These are phyloP conservation scores for Exidia glandulosa DNA, from an alignment of 768 basidiomycete genomes.

Conservation along the genomic window DNA sequence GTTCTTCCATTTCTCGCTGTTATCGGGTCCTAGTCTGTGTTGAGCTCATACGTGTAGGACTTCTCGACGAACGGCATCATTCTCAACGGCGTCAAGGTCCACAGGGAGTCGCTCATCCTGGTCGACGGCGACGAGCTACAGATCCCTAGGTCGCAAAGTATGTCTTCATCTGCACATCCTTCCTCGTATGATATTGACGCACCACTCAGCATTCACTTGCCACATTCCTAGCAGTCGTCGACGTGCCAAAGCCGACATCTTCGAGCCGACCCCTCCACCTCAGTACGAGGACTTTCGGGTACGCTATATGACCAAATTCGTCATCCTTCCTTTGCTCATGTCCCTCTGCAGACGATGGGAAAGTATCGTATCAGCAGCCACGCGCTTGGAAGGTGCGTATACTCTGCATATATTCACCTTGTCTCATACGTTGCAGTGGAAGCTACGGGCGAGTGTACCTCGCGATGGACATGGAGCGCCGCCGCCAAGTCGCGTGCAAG, in stretches of 20 bases:
- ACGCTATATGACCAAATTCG: constrained; percentile 4
- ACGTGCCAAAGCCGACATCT: constrained; percentile 41
- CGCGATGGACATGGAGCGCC: constrained; percentile 50
- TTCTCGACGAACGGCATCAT: constrained; percentile 64
- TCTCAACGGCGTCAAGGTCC: constrained; percentile 59
- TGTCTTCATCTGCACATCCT: constrained; percentile 2
- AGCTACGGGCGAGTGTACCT: constrained; percentile 77
- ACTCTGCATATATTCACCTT: neutral
- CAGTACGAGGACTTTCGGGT: constrained; percentile 42
- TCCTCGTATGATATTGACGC: neutral
- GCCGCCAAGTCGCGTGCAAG: constrained; percentile 76
- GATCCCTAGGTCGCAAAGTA: constrained; percentile 58
- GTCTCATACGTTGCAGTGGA: constrained; percentile 27
- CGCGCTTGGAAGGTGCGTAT: constrained; percentile 46
- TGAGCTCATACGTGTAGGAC: constrained; percentile 35
- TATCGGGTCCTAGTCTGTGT: neutral
- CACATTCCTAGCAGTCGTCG: constrained; percentile 9
- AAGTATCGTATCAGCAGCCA: constrained; percentile 66
- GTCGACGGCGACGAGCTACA: constrained; percentile 66
- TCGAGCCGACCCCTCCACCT: constrained; percentile 51
- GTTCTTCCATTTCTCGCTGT: constrained; percentile 23
- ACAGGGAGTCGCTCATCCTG: constrained; percentile 55
- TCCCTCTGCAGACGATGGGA: constrained; percentile 31
- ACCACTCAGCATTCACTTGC: neutral
- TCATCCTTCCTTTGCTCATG: neutral